These are phyloP conservation scores for Amanita subjunquillea DNA, from an alignment of 768 basidiomycete genomes.

Conservation along the genomic window DNA sequence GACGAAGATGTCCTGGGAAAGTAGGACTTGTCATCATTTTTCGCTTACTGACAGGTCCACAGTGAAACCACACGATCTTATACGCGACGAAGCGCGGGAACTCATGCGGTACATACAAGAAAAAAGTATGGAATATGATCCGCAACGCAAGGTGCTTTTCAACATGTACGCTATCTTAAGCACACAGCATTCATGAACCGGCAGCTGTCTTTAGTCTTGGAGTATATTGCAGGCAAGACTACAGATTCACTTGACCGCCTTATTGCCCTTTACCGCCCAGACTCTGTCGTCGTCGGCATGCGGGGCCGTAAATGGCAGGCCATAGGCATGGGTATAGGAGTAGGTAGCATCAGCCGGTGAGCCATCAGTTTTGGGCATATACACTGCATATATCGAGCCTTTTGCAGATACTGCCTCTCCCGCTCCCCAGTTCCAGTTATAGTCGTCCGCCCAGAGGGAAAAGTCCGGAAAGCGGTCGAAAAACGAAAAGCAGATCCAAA, in stretches of 20 bases:
- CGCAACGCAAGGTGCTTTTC: conserved; percentile 56
- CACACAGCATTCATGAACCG: background rate
- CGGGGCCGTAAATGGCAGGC: conserved; percentile 49
- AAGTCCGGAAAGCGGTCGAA: conserved; percentile 74
- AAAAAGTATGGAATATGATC: conserved; percentile 68
- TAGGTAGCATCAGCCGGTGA: conserved; percentile 44
- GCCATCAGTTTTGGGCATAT: conserved; percentile 6
- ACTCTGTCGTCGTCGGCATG: conserved; percentile 89
- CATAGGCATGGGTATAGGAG: conserved; percentile 24
- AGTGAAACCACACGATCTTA: conserved; percentile 56
- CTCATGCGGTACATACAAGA: conserved; percentile 74
- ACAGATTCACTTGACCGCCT: conserved; percentile 86
- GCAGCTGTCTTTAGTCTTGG: conserved; percentile 82
- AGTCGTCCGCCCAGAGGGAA: conserved; percentile 85
- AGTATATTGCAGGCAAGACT: conserved; percentile 87
- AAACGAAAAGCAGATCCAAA: conserved; percentile 87
- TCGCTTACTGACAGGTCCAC: background rate
- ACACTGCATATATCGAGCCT: background rate
- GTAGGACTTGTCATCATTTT: conserved; percentile 10
- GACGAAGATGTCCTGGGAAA: conserved; percentile 78
- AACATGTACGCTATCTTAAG: background rate
- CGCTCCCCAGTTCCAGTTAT: conserved; percentile 95
- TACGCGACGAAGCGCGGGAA: conserved; percentile 79
- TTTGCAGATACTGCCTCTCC: conserved; percentile 67
- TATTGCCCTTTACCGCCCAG: conserved; percentile 85